Base-by-base conservation (phyloP, 257 asterid genomes). In the Penstemon eatonii region DNA sequence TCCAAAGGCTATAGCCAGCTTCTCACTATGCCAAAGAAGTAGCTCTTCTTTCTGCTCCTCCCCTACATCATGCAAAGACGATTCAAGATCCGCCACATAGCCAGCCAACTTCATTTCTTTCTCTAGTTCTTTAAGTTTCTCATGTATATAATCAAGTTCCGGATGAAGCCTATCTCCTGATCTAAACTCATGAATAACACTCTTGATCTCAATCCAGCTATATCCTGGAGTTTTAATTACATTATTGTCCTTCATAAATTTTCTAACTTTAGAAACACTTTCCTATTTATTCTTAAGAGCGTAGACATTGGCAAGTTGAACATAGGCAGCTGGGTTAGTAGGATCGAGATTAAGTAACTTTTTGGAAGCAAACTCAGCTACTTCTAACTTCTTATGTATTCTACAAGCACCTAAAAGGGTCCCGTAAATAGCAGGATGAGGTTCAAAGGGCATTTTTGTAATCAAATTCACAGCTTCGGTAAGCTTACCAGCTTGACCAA, bases 161-260 rank as follows among this genome's bases (percentile, higher is more conserved):
- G 64, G 72, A 25, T 67, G 64, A 4, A 19, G 43, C 19, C 37
- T 67, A 67, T 67, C 56, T 36, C 63, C 63, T 9, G 44, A 54
- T 18, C 55, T 54, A n/a, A 67, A 67, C 63, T 67, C 72, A 11
- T 67, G 72, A 41, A 67, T 63, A 13, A 56, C 37, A 7, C 72
- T 63, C 18, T 68, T 33, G 9, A 56, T 37, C 66, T 68, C 73
- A 5, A 68, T 68, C 65, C 73, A 68, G 36, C 73, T 68, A 45
- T 45, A 68, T 13, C 65, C 58, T 13, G 45, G 63, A 56, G 43
- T 57, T 57, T 68, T 68, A 18, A 43, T 37, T 11, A 57, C 57
- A 3, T 33, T 47, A n/a, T 12, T 57, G 38, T 12, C 7, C 8
- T 49, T 1, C 66, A 68, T 68, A 44, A 8, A 7, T n/a, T 43